Evolutionary conservation across 352 stramenopile genomes (phyloP), one percentile per base, ranked within the genome.

Genomic region (Phytophthora ramorum): DNA sequence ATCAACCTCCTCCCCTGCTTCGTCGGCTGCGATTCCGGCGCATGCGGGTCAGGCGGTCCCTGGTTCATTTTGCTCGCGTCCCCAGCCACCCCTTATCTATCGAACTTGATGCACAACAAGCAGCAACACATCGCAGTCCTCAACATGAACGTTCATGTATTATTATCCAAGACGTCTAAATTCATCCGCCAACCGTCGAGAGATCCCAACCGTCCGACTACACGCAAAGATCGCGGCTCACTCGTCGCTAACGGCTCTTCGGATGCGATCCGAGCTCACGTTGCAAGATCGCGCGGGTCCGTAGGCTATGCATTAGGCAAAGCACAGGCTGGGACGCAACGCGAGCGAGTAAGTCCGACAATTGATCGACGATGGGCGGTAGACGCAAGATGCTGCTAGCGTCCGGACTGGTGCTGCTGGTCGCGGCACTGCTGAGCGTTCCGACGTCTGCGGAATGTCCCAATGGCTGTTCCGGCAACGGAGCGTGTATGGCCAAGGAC

Each of bases 381-480:
- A 75, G 48, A 30, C 43, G 57, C 53, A 68, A 62, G 28, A 48
- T 58, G 30, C 14, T 73, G 34, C 32, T 66, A n/a, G 37, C 45
- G 14, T 49, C 63, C 16, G 53, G 48, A 10, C 38, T 70, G 19
- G 26, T 79, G 48, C 37, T 84, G 13, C 32, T 76, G 7, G 13
- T 24, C 2, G 8, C 83, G 20, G 58, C 37, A 20, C 12, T 80
- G 6, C 68, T 73, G 5, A 71, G 9, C 53, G 28, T 28, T 49
- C 58, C 57, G 41, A 69, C 46, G 6, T 45, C 38, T 1, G 81
- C 76, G 30, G 86, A 92, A 54, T 94, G 86, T 37, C 86, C 86
- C 13, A 86, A 93, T 44, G 89, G 90, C 16, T 97, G 90, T 78
- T 93, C 85, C 0, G 80, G 79, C 45, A 90, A 92, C 44, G 91